Conservation (phyloP, 2,329 filamentous ascomycete genomes). For the Metarhizium sp. region DNA sequence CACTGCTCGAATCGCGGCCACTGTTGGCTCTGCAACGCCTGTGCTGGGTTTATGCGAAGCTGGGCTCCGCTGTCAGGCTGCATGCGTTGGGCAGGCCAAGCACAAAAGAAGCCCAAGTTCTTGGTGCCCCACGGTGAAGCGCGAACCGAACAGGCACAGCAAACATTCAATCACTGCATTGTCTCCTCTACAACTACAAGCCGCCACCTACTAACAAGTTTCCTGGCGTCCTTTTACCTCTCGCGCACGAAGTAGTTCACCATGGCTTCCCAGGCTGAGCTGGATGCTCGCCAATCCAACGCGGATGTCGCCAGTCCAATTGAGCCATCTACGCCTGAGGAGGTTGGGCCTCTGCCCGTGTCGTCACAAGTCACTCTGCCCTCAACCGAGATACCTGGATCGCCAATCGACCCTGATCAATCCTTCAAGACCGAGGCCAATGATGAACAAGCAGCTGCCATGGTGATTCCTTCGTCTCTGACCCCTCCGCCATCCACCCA, state of each 20-base stretch:
- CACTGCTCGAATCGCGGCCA: not conserved
- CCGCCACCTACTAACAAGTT: not conserved
- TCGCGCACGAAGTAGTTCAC: slow-evolving; percentile 2
- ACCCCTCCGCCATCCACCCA: slow-evolving; percentile 50
- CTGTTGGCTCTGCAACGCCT: not conserved
- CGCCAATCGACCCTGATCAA: slow-evolving; percentile 37
- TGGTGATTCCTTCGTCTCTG: slow-evolving; percentile 47
- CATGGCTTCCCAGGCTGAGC: slow-evolving; percentile 28
- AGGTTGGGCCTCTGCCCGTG: slow-evolving; percentile 17
- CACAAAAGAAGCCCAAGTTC: not conserved
- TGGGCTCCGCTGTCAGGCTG: not conserved
- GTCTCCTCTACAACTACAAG: not conserved
- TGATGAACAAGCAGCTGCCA: slow-evolving; percentile 33
- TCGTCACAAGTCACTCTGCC: slow-evolving; percentile 46
- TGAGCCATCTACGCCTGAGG: slow-evolving; percentile 22
- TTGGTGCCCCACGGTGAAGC: not conserved
- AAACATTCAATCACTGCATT: not conserved
- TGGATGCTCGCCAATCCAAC: slow-evolving; percentile 22
- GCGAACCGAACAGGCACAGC: not conserved
- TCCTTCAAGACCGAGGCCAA: slow-evolving; percentile 42
- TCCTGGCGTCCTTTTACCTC: no score
- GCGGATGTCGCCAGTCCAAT: slow-evolving; percentile 24
- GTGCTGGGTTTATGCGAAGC: not conserved
- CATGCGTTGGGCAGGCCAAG: not conserved
- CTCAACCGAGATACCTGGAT: slow-evolving; percentile 46